Percentiles rank a stretch among this genome's conserved stretches.
phyloP scores from a whole-genome alignment of 169 alveolate genomes.

The Plasmodium yoelii region DNA sequence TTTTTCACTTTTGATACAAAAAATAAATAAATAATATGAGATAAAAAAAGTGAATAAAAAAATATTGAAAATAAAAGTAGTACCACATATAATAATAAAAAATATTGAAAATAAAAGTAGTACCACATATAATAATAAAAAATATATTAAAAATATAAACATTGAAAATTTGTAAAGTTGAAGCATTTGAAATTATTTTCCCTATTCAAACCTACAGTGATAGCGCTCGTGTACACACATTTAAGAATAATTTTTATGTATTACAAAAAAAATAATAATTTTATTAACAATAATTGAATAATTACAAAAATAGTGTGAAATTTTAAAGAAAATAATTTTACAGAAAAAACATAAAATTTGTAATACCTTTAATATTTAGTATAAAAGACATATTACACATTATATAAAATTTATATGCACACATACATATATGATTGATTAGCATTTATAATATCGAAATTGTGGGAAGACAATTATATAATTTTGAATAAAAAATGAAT shows the following conservation, averaged over 20 bases:
- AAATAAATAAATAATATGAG: not conserved
- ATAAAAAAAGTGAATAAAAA: constrained; percentile 7
- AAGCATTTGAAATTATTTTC: not conserved
- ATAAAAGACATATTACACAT: constrained; percentile 1
- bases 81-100: not conserved
- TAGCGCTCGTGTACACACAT: not conserved
- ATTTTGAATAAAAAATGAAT: not conserved
- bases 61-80: not conserved
- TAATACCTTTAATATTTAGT: not conserved
- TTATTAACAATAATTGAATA: not conserved
- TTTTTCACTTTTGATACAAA: not conserved
- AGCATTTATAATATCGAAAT: not conserved
- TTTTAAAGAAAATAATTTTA: not conserved
- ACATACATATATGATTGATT: not conserved
- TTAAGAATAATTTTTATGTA: not conserved
- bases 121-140: not conserved
- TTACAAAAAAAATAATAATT: not conserved
- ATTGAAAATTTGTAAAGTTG: not conserved
- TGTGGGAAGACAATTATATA: not conserved
- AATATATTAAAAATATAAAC: not conserved
- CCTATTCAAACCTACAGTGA: not conserved
- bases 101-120: not conserved
- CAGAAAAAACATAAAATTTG: not conserved
- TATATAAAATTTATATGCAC: not conserved
- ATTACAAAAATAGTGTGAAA: not conserved